These are phyloP conservation scores for Glonium stellatum DNA, from an alignment of 495 filamentous ascomycete genomes.

Conservation along the genomic window DNA sequence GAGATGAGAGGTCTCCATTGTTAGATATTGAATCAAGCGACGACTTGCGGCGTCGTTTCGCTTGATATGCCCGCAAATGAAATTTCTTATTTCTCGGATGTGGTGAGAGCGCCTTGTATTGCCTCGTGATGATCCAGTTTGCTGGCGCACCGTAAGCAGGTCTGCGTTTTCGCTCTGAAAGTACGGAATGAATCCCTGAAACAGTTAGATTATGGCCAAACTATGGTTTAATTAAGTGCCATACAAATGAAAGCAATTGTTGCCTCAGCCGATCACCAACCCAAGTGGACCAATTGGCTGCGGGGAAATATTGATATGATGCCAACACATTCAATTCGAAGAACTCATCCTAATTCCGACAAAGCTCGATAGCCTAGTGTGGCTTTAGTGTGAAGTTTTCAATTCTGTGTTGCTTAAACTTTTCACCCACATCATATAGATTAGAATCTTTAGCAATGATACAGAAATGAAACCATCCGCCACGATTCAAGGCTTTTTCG, in stretches of 20 bases:
- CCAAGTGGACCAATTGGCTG: constrained; percentile 37
- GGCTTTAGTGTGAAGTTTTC: background rate
- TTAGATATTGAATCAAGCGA: constrained; percentile 45
- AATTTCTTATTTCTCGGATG: constrained; percentile 42
- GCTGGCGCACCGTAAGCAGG: constrained; percentile 2
- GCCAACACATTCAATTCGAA: constrained; percentile 44
- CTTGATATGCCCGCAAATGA: constrained; percentile 46
- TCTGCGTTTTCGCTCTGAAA: constrained; percentile 9
- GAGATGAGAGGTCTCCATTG: constrained; percentile 40
- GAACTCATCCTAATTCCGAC: constrained; percentile 51
- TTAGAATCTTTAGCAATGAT: constrained; percentile 46
- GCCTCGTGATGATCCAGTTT: constrained; percentile 5
- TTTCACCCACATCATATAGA: constrained; percentile 20
- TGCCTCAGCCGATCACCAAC: constrained; percentile 35
- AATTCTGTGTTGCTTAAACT: background rate
- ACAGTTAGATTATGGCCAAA: background rate
- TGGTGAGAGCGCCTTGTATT: constrained; percentile 32
- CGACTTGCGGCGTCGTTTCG: constrained; percentile 44
- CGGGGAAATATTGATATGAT: constrained; percentile 46
- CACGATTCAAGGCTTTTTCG: constrained; percentile 44
- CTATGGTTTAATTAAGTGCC: background rate
- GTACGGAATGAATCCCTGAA: constrained; percentile 14
- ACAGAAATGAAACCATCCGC: constrained; percentile 50
- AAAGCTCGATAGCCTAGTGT: constrained; percentile 40
- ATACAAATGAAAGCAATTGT: constrained; percentile 39